Evolutionary conservation across 495 filamentous ascomycete genomes (phyloP).

Genomic region (Lentithecium fluviatile): DNA sequence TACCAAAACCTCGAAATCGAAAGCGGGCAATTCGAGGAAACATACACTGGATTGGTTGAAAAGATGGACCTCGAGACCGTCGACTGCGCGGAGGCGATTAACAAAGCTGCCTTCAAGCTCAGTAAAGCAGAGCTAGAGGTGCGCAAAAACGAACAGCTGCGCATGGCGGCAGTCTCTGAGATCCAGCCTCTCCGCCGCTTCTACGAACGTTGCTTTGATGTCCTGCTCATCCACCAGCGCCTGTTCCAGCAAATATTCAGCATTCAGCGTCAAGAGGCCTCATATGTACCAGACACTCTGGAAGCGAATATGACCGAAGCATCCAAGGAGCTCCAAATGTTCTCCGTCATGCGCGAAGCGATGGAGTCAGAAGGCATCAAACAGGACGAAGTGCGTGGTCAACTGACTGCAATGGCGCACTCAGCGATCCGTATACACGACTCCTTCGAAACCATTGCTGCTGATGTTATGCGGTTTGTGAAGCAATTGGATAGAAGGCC

Average conservation of each 20-base stretch:
- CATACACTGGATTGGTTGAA: background rate
- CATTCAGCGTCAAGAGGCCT: background rate
- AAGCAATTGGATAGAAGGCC: background rate
- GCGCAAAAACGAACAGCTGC: background rate
- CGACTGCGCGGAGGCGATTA: background rate
- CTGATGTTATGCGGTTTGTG: conserved; percentile 3
- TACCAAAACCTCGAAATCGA: background rate
- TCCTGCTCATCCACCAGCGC: conserved; percentile 1
- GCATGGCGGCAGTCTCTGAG: conserved; percentile 6
- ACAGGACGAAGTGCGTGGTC: background rate
- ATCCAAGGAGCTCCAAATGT: background rate
- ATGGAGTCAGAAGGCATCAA: conserved; percentile 2
- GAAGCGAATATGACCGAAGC: background rate
- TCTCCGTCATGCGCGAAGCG: conserved; percentile 1
- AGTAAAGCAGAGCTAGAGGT: too few species aligned
- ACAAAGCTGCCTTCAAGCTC: background rate
- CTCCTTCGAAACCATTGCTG: conserved; percentile 1
- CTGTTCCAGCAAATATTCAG: conserved; percentile 45
- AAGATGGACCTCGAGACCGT: conserved; percentile 1
- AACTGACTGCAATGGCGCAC: background rate
- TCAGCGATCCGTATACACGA: background rate
- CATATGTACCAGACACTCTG: conserved; percentile 5
- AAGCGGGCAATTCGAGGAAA: background rate
- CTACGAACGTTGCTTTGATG: conserved; percentile 2
- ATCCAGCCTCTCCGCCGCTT: background rate